These are phyloP conservation scores for Naganishia vaughanmartiniae DNA, from an alignment of 768 basidiomycete genomes.

Conservation along the genomic window DNA sequence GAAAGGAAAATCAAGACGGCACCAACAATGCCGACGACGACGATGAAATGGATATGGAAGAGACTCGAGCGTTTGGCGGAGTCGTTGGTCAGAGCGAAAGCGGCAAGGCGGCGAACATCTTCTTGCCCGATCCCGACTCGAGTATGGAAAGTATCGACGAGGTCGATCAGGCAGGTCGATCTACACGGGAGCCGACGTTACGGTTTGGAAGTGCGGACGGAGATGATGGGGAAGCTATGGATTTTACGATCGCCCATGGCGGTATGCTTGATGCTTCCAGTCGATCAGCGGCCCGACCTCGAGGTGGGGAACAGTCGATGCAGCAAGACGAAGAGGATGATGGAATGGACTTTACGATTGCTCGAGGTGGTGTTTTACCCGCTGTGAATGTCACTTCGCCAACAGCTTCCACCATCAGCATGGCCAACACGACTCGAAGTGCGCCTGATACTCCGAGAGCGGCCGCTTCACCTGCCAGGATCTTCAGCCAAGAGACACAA, in stretches of 20 bases:
- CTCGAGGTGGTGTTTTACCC: slow-evolving; percentile 41
- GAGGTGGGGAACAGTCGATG: slow-evolving; percentile 1
- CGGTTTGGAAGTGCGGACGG: slow-evolving; percentile 35
- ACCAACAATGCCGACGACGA: slow-evolving; percentile 27
- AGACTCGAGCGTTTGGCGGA: slow-evolving; percentile 44
- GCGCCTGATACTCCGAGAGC: neutral
- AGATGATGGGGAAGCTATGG: slow-evolving; percentile 49
- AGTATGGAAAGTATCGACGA: slow-evolving; percentile 24
- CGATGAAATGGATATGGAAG: slow-evolving; percentile 49
- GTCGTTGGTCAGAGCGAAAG: slow-evolving; percentile 32
- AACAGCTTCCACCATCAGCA: slow-evolving; percentile 13
- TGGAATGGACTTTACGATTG: slow-evolving; percentile 48
- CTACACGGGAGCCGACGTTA: slow-evolving; percentile 17
- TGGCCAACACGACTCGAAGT: slow-evolving; percentile 6
- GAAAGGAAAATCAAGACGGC: neutral
- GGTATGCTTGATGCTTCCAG: slow-evolving; percentile 46
- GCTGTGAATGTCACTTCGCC: slow-evolving; percentile 23
- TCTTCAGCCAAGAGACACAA: slow-evolving; percentile 37
- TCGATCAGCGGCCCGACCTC: slow-evolving; percentile 33
- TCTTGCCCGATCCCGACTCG: slow-evolving; percentile 18
- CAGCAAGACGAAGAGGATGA: slow-evolving; percentile 35
- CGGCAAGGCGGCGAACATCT: slow-evolving; percentile 28
- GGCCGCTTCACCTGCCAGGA: slow-evolving; percentile 38
- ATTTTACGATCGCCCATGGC: slow-evolving; percentile 51
- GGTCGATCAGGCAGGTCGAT: slow-evolving; percentile 29